Percentiles rank a stretch among this genome's conserved stretches.
Evolutionary conservation across 192 early-diverging fungal genomes (phyloP).

Genomic region (Coemansia sp.): DNA sequence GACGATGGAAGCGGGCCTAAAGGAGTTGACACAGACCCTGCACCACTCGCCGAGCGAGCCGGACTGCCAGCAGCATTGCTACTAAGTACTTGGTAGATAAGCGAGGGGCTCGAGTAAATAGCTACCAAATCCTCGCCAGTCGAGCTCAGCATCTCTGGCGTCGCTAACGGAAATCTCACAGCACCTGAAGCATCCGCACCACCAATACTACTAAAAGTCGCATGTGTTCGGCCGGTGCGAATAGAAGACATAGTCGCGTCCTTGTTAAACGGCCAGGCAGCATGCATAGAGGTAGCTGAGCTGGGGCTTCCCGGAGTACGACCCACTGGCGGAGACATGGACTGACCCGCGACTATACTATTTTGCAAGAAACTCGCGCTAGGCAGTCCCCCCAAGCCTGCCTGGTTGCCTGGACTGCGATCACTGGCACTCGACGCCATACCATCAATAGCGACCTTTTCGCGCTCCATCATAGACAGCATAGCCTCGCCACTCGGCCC

Average conservation of each 20-base stretch:
- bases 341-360: neutral
- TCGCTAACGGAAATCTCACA: neutral
- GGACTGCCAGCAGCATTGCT: neutral
- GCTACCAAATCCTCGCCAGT: conserved; percentile 44
- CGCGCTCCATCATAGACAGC: conserved; percentile 33
- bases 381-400: neutral
- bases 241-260: neutral
- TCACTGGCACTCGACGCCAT: conserved; percentile 7
- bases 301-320: conserved; percentile 37
- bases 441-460: conserved; percentile 3
- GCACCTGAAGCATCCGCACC: neutral
- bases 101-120: conserved; percentile 40
- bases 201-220: neutral
- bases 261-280: conserved; percentile 56
- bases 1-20: conserved; percentile 11
- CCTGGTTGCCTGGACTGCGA: conserved; percentile 14
- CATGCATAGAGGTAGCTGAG: conserved; percentile 26
- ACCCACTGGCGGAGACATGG: conserved; percentile 3
- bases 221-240: neutral
- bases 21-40: neutral
- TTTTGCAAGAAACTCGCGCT: neutral
- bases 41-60: neutral
- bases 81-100: conserved; percentile 45
- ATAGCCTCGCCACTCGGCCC: conserved; percentile 29
- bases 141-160: conserved; percentile 12